Evolutionary conservation across 148 eudicot species (phyloP).

Genomic region (Hydrangea macrophylla): DNA sequence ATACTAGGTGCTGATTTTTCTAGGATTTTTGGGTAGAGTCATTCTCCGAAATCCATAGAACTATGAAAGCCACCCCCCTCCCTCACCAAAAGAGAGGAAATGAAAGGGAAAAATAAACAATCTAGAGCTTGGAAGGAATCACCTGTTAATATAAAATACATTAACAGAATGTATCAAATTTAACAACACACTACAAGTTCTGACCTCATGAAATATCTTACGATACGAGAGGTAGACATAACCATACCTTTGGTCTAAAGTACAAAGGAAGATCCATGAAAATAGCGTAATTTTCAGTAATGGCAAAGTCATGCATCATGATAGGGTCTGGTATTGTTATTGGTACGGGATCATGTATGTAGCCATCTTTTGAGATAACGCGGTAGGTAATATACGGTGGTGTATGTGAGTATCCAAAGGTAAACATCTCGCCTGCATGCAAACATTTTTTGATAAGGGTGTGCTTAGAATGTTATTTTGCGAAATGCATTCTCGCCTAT

Average conservation of each 20-base stretch:
- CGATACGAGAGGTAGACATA: neutral
- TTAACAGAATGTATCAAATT: no score
- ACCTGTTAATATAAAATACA: no score
- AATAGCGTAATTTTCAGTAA: constrained; percentile 89
- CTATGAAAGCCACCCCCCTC: no score
- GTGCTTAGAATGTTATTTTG: no score
- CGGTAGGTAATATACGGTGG: constrained; percentile 87
- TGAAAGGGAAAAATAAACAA: no score
- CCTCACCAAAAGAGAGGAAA: no score
- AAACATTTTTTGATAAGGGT: constrained; percentile 11
- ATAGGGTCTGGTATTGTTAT: constrained; percentile 75
- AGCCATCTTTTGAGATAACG: constrained; percentile 86
- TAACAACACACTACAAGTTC: no score
- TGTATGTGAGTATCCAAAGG: constrained; percentile 78
- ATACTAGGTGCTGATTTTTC: no score
- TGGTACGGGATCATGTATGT: constrained; percentile 94
- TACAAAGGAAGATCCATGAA: constrained; percentile 91
- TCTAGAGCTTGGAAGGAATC: no score
- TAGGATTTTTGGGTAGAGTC: no score
- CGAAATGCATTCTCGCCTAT: no score
- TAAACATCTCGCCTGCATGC: constrained; percentile 89
- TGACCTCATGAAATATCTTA: neutral
- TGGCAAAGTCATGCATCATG: constrained; percentile 99
- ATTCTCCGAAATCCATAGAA: no score
- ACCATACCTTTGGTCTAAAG: constrained; percentile 79